A percentile compares a stretch with the other conserved stretches of the same genome.
These are phyloP conservation scores for Syzygium aromaticum DNA, from an alignment of 345 rosid species.

Conservation along the genomic window DNA sequence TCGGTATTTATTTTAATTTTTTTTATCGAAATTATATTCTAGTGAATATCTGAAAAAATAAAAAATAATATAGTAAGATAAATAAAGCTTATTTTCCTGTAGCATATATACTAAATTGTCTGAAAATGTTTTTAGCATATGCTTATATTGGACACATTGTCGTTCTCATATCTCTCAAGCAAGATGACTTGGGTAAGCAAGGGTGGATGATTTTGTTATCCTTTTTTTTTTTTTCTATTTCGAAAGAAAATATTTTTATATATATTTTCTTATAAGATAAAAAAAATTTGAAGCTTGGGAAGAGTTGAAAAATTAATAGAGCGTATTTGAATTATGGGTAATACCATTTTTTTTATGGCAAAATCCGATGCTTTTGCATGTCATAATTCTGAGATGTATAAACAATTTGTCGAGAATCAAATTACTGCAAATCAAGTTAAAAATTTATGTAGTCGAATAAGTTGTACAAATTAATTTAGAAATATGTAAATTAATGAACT, in stretches of 20 bases:
- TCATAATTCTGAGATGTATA: rapidly evolving
- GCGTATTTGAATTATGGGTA: background rate
- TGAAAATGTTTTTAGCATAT: rapidly evolving
- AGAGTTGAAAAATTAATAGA: background rate
- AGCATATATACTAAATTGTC: rapidly evolving
- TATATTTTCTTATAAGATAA: background rate
- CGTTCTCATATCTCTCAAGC: too few relatives aligned
- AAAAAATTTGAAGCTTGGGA: background rate
- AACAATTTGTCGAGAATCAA: background rate
- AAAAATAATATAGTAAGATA: background rate
- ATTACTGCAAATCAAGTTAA: rapidly evolving
- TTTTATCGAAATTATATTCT: background rate
- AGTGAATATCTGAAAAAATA: background rate
- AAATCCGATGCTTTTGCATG: rapidly evolving
- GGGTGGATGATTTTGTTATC: rapidly evolving
- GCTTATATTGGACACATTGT: too few relatives aligned
- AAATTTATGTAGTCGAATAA: rapidly evolving
- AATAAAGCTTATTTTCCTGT: background rate
- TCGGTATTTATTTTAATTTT: background rate
- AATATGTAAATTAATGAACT: rapidly evolving
- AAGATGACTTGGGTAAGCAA: too few relatives aligned
- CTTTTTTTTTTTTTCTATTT: too few relatives aligned
- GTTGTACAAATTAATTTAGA: background rate
- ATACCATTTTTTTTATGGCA: background rate
- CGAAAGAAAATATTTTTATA: too few relatives aligned